Evolutionary conservation across 768 basidiomycete species (phyloP).

Genomic region (Multifurca ochricompacta): DNA sequence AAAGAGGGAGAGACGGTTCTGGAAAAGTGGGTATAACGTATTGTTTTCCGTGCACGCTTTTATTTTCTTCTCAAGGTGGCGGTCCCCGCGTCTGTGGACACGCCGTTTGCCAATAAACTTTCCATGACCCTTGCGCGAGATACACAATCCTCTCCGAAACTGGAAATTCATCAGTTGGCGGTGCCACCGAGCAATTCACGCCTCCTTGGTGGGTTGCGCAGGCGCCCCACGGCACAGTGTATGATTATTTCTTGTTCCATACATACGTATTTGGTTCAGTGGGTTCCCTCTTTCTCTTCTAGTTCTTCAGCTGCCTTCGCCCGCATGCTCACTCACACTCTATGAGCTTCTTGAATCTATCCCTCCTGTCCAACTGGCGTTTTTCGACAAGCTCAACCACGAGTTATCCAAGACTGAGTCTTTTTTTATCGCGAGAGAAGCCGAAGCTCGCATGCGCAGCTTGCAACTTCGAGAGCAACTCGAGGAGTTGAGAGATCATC

Average conservation of each 20-base stretch:
- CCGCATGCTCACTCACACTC: conserved; percentile 21
- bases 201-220: conserved; percentile 1
- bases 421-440: conserved; percentile 72
- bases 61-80: neutral
- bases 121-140: no score
- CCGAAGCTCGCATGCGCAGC: conserved; percentile 45
- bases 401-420: conserved; percentile 80
- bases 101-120: neutral
- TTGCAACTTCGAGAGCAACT: conserved; percentile 22
- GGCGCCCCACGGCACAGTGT: conserved; percentile 8
- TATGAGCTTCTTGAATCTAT: conserved; percentile 43
- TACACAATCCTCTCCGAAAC: neutral
- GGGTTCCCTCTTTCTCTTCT: neutral
- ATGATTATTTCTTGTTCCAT: neutral
- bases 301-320: neutral
- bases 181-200: neutral
- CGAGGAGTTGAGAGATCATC: conserved; percentile 15
- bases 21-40: neutral
- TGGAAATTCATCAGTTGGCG: neutral
- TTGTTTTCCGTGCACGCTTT: neutral
- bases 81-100: neutral
- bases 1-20: neutral
- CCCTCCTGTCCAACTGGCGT: conserved; percentile 52
- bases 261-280: neutral
- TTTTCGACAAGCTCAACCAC: conserved; percentile 68